Evolutionary conservation across 805 yeast genomes (phyloP).

Genomic region (Blastobotrys robertii): DNA sequence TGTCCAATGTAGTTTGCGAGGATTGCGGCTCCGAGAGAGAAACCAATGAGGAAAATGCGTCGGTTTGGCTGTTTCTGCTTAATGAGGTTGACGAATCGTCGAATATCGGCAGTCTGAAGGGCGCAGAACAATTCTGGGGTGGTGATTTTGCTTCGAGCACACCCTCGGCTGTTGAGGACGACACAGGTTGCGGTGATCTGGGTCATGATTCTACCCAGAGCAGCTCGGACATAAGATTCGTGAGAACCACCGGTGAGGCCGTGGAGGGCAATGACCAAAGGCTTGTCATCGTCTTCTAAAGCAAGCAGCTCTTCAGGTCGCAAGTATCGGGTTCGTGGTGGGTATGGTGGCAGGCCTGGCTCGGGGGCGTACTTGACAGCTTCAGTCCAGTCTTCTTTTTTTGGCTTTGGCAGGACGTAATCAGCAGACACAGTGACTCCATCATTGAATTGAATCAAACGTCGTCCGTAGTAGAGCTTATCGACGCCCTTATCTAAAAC

Average conservation of each 20-base stretch:
- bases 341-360: slow-evolving; percentile 30
- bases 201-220: slow-evolving; percentile 2
- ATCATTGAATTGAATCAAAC: slow-evolving; percentile 52
- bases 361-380: slow-evolving; percentile 23
- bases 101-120: slow-evolving; percentile 60
- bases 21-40: slow-evolving; percentile 69
- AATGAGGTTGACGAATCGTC: slow-evolving; percentile 44
- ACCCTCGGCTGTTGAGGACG: slow-evolving; percentile 68
- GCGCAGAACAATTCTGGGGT: slow-evolving; percentile 65
- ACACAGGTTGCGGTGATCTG: slow-evolving; percentile 29
- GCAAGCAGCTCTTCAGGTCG: slow-evolving; percentile 35
- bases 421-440: slow-evolving; percentile 71
- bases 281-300: slow-evolving; percentile 33
- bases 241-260: slow-evolving; percentile 85
- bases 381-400: slow-evolving; percentile 27
- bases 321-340: slow-evolving; percentile 46
- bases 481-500: slow-evolving; percentile 43
- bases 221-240: slow-evolving; percentile 60
- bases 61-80: slow-evolving; percentile 48
- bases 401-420: slow-evolving; percentile 42
- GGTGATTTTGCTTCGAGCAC: slow-evolving; percentile 58
- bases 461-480: slow-evolving; percentile 64
- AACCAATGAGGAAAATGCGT: slow-evolving; percentile 62
- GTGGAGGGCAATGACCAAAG: slow-evolving; percentile 58
- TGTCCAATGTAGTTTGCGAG: slow-evolving; percentile 66